phyloP scores from a whole-genome alignment of 2,329 filamentous ascomycete species.

The Zymoseptoria brevis region DNA sequence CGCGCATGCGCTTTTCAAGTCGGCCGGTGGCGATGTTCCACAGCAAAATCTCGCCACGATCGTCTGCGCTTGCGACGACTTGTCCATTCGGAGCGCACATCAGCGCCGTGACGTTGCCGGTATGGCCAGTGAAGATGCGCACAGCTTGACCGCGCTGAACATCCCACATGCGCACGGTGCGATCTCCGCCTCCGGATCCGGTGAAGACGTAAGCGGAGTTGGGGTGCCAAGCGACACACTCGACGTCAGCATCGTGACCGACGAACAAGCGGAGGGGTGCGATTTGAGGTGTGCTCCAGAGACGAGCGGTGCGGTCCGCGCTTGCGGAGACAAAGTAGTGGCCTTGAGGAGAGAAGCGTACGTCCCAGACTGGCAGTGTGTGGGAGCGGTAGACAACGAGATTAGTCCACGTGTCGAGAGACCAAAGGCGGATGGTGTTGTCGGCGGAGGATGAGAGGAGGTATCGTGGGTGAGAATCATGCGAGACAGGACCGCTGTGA shows the following conservation, averaged over 20 bases:
- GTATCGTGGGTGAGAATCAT: slow-evolving; percentile 57
- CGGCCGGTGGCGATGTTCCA: slow-evolving; percentile 89
- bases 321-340: slow-evolving; percentile 89
- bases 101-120: slow-evolving; percentile 74
- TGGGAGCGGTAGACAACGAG: slow-evolving; percentile 92
- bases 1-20: slow-evolving; percentile 83
- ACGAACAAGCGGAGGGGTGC: slow-evolving; percentile 81
- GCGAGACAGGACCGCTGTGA: slow-evolving; percentile 30
- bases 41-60: slow-evolving; percentile 80
- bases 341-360: slow-evolving; percentile 84
- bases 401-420: slow-evolving; percentile 82
- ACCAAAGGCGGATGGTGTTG: slow-evolving; percentile 85
- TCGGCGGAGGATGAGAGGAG: slow-evolving; percentile 84
- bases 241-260: slow-evolving; percentile 89
- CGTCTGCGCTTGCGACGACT: slow-evolving; percentile 83
- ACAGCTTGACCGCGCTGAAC: slow-evolving; percentile 81
- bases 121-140: slow-evolving; percentile 85
- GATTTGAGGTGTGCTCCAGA: slow-evolving; percentile 91
- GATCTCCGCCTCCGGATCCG: slow-evolving; percentile 66
- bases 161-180: slow-evolving; percentile 95
- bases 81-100: slow-evolving; percentile 83
- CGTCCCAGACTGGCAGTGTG: slow-evolving; percentile 78
- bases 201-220: slow-evolving; percentile 93
- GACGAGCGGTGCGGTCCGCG: slow-evolving; percentile 79
- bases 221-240: slow-evolving; percentile 84